Conservation (phyloP, 2,329 filamentous ascomycete genomes). For the Cadophora sp. region DNA sequence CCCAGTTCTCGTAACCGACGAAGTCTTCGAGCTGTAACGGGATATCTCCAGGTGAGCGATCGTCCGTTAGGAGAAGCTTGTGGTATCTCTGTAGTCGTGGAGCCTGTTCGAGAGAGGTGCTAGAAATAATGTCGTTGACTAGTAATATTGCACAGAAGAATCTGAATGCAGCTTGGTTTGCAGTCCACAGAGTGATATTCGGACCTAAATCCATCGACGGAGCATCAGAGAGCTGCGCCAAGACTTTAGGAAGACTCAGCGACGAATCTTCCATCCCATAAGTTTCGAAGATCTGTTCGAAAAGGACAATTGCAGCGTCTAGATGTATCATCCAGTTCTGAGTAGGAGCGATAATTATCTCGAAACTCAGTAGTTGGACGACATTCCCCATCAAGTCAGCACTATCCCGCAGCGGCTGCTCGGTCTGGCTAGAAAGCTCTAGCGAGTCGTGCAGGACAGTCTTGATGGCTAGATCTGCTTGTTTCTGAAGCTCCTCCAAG, state of each 20-base stretch:
- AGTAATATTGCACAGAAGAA: constrained; percentile 57
- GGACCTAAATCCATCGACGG: not conserved
- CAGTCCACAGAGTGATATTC: constrained; percentile 41
- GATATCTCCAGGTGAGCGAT: constrained; percentile 27
- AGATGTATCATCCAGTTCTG: too few species aligned
- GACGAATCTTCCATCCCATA: not conserved
- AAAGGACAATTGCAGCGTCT: too few species aligned
- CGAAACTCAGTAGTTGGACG: too few species aligned
- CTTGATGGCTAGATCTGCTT: too few species aligned
- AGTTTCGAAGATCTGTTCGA: too few species aligned
- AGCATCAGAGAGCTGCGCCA: not conserved
- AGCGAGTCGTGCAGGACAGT: too few species aligned
- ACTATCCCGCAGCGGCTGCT: too few species aligned
- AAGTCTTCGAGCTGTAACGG: constrained; percentile 55
- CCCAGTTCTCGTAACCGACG: constrained; percentile 63
- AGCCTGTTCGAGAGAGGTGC: constrained; percentile 51
- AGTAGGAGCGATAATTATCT: too few species aligned
- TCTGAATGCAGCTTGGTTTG: constrained; percentile 56
- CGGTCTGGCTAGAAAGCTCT: too few species aligned
- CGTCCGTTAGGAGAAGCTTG: constrained; percentile 46
- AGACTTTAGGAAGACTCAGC: not conserved
- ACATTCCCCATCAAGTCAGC: too few species aligned
- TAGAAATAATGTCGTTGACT: constrained; percentile 57
- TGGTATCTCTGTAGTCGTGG: constrained; percentile 54
- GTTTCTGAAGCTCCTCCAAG: not conserved